Evolutionary conservation across 1,284 basidiomycete species (phyloP).

Genomic region (Ceratobasidium papillatum): DNA sequence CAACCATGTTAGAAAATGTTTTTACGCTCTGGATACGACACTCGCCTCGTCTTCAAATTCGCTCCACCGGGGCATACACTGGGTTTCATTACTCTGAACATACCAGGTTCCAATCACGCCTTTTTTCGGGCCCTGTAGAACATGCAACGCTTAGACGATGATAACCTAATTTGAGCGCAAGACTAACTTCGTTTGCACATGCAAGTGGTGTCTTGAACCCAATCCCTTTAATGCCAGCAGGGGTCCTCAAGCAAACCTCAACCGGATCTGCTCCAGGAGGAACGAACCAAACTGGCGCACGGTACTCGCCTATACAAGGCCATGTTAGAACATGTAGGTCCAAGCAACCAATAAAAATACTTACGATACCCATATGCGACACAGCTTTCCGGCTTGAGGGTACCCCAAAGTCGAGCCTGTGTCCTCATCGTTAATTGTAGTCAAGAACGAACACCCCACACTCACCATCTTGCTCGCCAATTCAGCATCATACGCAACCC

Average conservation of each 20-base stretch:
- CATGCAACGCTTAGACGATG: background rate
- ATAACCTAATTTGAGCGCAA: background rate
- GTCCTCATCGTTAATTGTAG: too few relatives aligned
- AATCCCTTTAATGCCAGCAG: slow-evolving; percentile 19
- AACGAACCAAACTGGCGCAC: slow-evolving; percentile 25
- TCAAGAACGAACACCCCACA: too few relatives aligned
- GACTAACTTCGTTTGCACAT: slow-evolving; percentile 20
- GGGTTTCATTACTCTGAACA: slow-evolving; percentile 30
- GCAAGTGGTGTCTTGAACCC: slow-evolving; percentile 32
- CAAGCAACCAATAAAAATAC: background rate
- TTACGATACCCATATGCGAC: slow-evolving; percentile 35
- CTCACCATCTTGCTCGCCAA: slow-evolving; percentile 2
- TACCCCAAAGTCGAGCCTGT: slow-evolving; percentile 7
- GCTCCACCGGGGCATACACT: slow-evolving; percentile 33
- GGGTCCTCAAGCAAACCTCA: slow-evolving; percentile 9
- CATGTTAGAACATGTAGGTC: background rate
- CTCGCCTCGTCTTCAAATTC: slow-evolving; percentile 29
- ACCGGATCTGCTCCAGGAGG: slow-evolving; percentile 11
- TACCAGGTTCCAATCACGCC: slow-evolving; percentile 35
- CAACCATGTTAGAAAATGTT: background rate
- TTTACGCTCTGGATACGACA: too few relatives aligned
- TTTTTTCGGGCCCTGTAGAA: slow-evolving; percentile 28
- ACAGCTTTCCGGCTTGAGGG: background rate
- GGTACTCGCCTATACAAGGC: slow-evolving; percentile 8
- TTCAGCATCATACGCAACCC: background rate